Conservation (phyloP, 2,329 filamentous ascomycete species). For the Colletotrichum paranaense region DNA sequence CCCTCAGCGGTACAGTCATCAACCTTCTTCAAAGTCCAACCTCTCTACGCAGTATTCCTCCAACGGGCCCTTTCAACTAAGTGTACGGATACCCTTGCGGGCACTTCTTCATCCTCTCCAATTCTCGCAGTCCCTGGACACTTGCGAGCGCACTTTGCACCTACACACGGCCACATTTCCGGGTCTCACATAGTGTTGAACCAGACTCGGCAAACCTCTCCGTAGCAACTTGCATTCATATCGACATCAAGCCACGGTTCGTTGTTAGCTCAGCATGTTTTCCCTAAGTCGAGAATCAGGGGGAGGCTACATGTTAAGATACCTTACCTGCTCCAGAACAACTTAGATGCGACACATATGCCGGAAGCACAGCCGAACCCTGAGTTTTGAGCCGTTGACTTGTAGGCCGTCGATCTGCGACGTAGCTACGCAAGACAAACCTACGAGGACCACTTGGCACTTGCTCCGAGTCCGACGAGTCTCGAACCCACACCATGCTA, state of each 20-base stretch:
- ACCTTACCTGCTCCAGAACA: neutral
- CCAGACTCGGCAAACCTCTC: neutral
- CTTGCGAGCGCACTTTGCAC: neutral
- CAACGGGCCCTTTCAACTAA: neutral
- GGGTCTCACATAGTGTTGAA: neutral
- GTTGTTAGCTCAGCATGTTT: neutral
- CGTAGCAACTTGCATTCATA: neutral
- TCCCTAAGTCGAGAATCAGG: neutral
- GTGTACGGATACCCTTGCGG: no score
- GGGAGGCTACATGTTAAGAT: neutral
- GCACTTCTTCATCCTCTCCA: neutral
- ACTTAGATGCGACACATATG: conserved; percentile 16
- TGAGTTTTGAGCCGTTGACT: neutral
- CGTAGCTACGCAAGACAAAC: neutral
- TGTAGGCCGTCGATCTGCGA: neutral
- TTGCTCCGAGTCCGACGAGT: neutral
- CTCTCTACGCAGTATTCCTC: no score
- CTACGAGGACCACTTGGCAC: no score
- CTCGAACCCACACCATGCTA: neutral
- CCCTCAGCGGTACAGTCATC: no score
- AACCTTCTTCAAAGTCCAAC: neutral
- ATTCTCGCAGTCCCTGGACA: neutral
- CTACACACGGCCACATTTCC: neutral
- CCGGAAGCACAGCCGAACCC: conserved; percentile 28
- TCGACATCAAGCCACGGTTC: neutral